Conservation (phyloP, 495 filamentous ascomycete genomes). For the Chaetomidium leptoderma region DNA sequence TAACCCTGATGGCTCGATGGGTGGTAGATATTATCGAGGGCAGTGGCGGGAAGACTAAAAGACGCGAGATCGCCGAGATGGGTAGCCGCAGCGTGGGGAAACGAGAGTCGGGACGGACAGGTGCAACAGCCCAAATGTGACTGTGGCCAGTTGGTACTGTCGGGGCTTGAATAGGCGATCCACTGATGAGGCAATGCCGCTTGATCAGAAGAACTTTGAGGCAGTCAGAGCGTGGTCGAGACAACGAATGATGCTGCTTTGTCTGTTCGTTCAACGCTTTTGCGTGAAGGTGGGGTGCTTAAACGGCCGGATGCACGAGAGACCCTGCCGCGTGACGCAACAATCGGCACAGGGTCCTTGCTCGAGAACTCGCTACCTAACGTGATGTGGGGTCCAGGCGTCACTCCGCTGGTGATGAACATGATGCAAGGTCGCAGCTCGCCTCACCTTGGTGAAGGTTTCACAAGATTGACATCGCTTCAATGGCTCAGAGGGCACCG, state of each 20-base stretch:
- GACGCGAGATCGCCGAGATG: neutral
- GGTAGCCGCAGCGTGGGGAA: neutral
- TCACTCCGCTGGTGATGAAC: neutral
- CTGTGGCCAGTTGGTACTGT: neutral
- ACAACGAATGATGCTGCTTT: neutral
- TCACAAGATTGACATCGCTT: neutral
- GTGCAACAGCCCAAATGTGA: neutral
- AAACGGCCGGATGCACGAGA: neutral
- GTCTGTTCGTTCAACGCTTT: neutral
- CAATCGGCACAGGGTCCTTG: neutral
- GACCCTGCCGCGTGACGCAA: constrained; percentile 13
- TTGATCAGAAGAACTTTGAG: neutral
- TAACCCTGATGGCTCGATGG: neutral
- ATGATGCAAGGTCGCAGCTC: neutral
- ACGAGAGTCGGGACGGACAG: neutral
- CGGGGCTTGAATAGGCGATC: neutral
- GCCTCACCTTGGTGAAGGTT: neutral
- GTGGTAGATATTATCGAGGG: neutral
- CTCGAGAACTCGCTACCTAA: neutral
- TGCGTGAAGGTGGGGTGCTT: constrained; percentile 3
- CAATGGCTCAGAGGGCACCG: neutral
- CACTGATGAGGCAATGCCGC: constrained; percentile 4
- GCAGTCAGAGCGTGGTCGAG: neutral
- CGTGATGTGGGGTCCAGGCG: neutral
- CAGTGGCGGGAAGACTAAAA: neutral